Evolutionary conservation across 768 basidiomycete species (phyloP).

Genomic region (Leccinum subgranulosum): DNA sequence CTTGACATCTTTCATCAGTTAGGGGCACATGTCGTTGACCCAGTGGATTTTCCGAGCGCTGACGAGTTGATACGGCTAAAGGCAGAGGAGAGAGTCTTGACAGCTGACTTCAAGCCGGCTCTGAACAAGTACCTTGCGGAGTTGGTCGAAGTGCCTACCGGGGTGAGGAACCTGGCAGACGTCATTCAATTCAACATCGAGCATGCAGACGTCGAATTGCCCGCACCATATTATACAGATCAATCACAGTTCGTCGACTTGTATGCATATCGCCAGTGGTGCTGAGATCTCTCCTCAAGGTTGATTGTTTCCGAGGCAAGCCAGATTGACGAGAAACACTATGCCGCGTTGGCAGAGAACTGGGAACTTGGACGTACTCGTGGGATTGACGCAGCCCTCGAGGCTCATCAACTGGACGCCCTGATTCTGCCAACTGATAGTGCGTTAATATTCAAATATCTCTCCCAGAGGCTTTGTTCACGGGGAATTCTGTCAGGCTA

Average conservation of each 20-base stretch:
- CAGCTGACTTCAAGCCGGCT: conserved; percentile 56
- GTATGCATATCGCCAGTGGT: neutral
- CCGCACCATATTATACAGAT: conserved; percentile 33
- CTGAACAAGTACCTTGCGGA: conserved; percentile 43
- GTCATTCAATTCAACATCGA: conserved; percentile 55
- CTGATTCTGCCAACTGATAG: conserved; percentile 46
- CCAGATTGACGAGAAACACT: conserved; percentile 39
- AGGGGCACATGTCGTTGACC: conserved; percentile 54
- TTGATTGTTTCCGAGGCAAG: conserved; percentile 25
- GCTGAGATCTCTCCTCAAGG: conserved; percentile 13
- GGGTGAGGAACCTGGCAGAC: conserved; percentile 55
- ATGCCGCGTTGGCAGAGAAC: conserved; percentile 44
- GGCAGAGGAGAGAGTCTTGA: conserved; percentile 54
- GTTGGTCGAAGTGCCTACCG: conserved; percentile 54
- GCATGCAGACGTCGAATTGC: conserved; percentile 47
- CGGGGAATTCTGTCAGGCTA: conserved; percentile 13
- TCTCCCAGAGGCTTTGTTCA: neutral
- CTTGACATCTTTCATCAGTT: conserved; percentile 36
- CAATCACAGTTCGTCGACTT: conserved; percentile 33
- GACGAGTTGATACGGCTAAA: conserved; percentile 43
- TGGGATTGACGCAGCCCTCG: conserved; percentile 54
- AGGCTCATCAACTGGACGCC: conserved; percentile 47
- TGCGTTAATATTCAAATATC: conserved; percentile 8
- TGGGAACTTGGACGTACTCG: conserved; percentile 47
- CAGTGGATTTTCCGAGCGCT: conserved; percentile 57